Base-by-base conservation (phyloP, 2,329 filamentous ascomycete genomes). In the Exserohilum turcica region DNA sequence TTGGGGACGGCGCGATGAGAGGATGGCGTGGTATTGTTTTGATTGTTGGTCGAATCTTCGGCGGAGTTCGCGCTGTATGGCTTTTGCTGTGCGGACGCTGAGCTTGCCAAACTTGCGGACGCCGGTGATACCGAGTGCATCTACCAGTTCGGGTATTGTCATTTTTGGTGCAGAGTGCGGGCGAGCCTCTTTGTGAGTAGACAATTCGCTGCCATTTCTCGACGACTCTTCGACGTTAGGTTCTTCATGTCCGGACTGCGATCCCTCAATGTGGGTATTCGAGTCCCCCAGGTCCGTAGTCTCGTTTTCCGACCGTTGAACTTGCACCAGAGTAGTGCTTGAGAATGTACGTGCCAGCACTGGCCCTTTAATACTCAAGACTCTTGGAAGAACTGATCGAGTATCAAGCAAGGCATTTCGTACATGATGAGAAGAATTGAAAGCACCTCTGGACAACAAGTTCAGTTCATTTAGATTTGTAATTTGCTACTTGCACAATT, bases 401-500 rank as follows among this genome's bases (percentile, higher is more conserved):
- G 29, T 10, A 18, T 43, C 13, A 16, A 24, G 1, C 27, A 13
- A 9, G 3, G 24, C 3, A 24, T 24, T 35, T 21, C 31, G 8
- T n/a, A 10, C n/a, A 15, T 18, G 38, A 33, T 8, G 7, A 3
- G 39, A 38, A 43, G 27, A 42, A 3, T 33, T 29, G 8, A 15
- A 12, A 32, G 2, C 2, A 24, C 24, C 16, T 12, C 9, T 6
- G 8, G 19, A 35, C 15, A 29, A 16, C 15, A 15, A 46, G 8
- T 33, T 37, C 16, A 32, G 29, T 46, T n/a, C 32, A 54, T 29
- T 54, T 42, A 6, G 5, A 4, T 38, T 15, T 32, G 48, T 12
- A 51, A 32, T 27, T 43, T 31, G 33, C 51, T 56, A 48, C 43
- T 43, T 58, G 15, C 10, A 32, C 12, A 40, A 58, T 58, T 45